A percentile compares a stretch with the other conserved stretches of the same genome.
These are phyloP conservation scores for Mayamaea pseudoterrestris DNA, from an alignment of 108 stramenopile species.

Conservation along the genomic window DNA sequence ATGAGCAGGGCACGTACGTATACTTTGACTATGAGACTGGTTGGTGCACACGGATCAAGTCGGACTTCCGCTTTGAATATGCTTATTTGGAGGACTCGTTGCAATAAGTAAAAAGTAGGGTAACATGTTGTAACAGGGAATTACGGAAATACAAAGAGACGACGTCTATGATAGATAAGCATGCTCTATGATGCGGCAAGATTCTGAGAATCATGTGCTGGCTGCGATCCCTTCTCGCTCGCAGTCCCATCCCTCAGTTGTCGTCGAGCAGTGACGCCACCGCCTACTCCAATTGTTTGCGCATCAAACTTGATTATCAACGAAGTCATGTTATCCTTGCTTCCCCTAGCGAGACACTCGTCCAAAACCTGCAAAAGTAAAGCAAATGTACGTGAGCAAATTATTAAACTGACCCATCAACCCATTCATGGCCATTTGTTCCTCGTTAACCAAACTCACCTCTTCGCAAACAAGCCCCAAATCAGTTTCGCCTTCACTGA, in stretches of 20 bases:
- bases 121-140: too few relatives aligned
- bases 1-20: constrained; percentile 98
- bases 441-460: constrained; percentile 12
- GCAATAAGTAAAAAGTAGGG: constrained; percentile 14
- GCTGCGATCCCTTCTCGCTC: constrained; percentile 2
- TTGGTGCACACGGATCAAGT: constrained; percentile 96
- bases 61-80: constrained; percentile 97
- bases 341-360: constrained; percentile 54
- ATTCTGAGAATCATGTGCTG: too few relatives aligned
- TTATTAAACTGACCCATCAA: neutral
- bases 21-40: constrained; percentile 99
- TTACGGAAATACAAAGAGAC: too few relatives aligned
- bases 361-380: constrained; percentile 36
- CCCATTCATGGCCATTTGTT: neutral
- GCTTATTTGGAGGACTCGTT: constrained; percentile 91
- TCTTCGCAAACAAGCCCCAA: constrained; percentile 82
- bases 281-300: constrained; percentile 55
- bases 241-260: constrained; percentile 15
- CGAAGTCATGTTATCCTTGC: constrained; percentile 83
- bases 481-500: constrained; percentile 60
- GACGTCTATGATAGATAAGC: too few relatives aligned
- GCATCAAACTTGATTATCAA: constrained; percentile 51
- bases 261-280: constrained; percentile 46
- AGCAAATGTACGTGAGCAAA: neutral
- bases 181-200: too few relatives aligned